Base-by-base conservation (phyloP, 2,329 filamentous ascomycete genomes). In the Neopestalotiopsis sp. region DNA sequence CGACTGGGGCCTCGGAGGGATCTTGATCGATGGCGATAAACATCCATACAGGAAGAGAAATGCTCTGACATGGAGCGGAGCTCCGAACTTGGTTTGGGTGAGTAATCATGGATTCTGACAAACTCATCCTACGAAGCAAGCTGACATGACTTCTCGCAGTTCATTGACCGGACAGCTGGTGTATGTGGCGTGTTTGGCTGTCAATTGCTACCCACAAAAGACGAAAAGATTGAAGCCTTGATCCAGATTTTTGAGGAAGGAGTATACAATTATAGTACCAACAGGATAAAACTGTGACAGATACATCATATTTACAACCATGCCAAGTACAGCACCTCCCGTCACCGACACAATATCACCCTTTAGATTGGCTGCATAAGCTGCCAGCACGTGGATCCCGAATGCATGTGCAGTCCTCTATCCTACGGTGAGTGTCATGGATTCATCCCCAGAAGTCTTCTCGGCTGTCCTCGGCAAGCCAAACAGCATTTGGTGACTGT, bases 41-140 rank as follows among this genome's bases (percentile, higher is more conserved):
- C 79, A 79, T 3, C 75, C 74, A 4, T 74, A 81, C 67, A 77
- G 83, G 63, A 81, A 76, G 70, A 77, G 75, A 38, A 81, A 81
- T 1, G 80, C 80, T 3, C 38, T 85, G 70, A 74, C 75, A 4
- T 86, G 84, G 84, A 77, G 80, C 59, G 84, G 84, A 0, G 78
- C 83, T 68, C 77, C 81, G 12, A 87, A 87, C 73, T 71, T 83
- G 4, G 78, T 80, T 20, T 87, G 84, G 85, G 81, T 82, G 71
- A 72, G 84, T 62, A 17, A 28, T 17, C 4, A 17, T 7, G 34
- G 10, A 12, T 9, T 30, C 13, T 20, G 24, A 28, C 24, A 28
- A 3, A 28, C 24, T 12, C 24, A 13, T 5, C 2, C 2, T 30
- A 5, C 12, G 6, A 61, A 13, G 38, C n/a, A 13, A 42, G 59